Base-by-base conservation (phyloP, 2,329 filamentous ascomycete genomes). In the Neocatenulostroma microsporum region DNA sequence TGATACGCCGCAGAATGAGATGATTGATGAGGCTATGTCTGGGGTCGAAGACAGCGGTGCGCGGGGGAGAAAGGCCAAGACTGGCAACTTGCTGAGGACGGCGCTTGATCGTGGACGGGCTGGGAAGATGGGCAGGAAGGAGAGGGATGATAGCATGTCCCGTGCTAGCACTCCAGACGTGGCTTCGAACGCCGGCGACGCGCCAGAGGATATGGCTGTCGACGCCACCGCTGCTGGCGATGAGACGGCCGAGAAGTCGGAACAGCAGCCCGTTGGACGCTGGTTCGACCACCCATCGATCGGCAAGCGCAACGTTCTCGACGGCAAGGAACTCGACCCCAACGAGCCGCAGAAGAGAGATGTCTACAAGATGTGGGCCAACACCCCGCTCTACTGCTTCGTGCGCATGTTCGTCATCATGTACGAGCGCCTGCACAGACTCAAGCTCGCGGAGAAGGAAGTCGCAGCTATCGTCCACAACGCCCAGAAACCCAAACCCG, bases 321-420 rank as follows among this genome's bases (percentile, higher is more conserved):
- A 72, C 67, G 25, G 77, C 74, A 48, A 76, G 72, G 55, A 78
- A 72, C 51, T 89, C 73, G 69, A 82, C 64, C 42, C 75, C 27
- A 86, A 94, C 43, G 83, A 87, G 34, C 80, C 84, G 40, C 94
- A 91, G 62, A 73, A 74, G 48, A 83, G 88, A 30, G 78, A 79
- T 9, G 80, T 77, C 62, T 94, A 86, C 67, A 89, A 89, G 57
- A 78, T 96, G 57, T 98, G 93, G 66, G 82, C 81, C 58, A 96
- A 95, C 60, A 76, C 86, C 52, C 85, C 82, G 3, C 81, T 98
- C 41, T 94, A 87, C 57, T 88, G 91, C 62, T 96, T 98, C 70
- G 83, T 98, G 67, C 84, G 82, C 49, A 80, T 94, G 43, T 91
- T 98, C 59, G 79, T 94, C 56, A 83, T 82, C n/a, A 69, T 98